Evolutionary conservation across 805 yeast species (phyloP).

Genomic region (Suhomyces faveliae): DNA sequence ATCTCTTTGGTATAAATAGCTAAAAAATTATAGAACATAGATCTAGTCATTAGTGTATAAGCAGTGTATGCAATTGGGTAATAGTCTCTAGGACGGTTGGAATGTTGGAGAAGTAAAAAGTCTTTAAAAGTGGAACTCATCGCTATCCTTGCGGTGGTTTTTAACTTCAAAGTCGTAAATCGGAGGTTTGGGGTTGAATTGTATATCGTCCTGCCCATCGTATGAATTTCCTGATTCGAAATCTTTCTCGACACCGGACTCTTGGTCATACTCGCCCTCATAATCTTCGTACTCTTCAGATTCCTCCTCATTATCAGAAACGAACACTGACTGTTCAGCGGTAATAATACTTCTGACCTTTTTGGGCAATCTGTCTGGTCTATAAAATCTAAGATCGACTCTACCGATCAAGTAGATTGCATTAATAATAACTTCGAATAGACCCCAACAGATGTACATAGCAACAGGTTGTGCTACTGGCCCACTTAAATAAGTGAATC

Average conservation of each 20-base stretch:
- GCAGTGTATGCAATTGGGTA: background rate
- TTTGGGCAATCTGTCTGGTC: slow-evolving; percentile 59
- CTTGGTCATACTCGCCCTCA: background rate
- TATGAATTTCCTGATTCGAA: background rate
- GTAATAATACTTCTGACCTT: slow-evolving; percentile 40
- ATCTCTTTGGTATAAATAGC: background rate
- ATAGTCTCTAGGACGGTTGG: background rate
- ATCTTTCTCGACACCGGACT: background rate
- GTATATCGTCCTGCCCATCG: slow-evolving; percentile 1
- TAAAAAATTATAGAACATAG: no score
- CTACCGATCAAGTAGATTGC: slow-evolving; percentile 59
- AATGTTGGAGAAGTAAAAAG: background rate
- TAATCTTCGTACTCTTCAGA: slow-evolving; percentile 1
- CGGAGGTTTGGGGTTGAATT: background rate
- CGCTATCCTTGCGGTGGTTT: background rate
- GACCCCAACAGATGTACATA: slow-evolving; percentile 70
- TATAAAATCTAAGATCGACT: slow-evolving; percentile 74
- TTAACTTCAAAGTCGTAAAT: background rate
- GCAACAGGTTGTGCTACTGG: slow-evolving; percentile 45
- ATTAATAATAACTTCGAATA: slow-evolving; percentile 58
- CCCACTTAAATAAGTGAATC: slow-evolving; percentile 19
- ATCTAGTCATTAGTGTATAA: background rate
- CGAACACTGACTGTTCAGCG: slow-evolving; percentile 35
- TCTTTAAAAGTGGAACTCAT: background rate
- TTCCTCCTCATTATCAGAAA: slow-evolving; percentile 10